Evolutionary conservation across 176 grass and related monocot species (phyloP).

Genomic region (Carex myosuroides): DNA sequence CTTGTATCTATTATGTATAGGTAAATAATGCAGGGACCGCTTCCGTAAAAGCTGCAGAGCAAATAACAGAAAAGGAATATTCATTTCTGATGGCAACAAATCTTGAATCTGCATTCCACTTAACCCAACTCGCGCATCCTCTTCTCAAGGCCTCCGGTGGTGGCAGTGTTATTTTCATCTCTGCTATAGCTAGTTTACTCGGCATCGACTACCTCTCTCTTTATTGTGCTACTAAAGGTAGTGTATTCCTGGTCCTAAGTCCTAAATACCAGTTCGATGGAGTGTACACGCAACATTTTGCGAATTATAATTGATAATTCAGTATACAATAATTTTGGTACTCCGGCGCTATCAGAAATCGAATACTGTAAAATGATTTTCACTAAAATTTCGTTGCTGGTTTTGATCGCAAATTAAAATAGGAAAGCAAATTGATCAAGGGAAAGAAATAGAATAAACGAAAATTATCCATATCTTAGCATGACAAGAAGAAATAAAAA

Average conservation of each 20-base stretch:
- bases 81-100: slow-evolving; percentile 31
- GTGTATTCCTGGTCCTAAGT: not conserved
- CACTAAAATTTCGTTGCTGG: not conserved
- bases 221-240: slow-evolving; percentile 32
- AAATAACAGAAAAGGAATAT: slow-evolving; percentile 28
- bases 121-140: slow-evolving; percentile 31
- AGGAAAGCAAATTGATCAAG: not conserved
- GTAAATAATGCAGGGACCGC: slow-evolving; percentile 31
- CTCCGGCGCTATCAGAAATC: not conserved
- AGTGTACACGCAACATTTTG: not conserved
- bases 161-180: slow-evolving; percentile 26
- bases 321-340: not conserved
- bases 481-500: not conserved
- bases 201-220: not conserved
- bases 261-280: not conserved
- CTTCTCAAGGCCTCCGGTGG: slow-evolving; percentile 20
- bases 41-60: not conserved
- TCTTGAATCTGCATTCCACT: slow-evolving; percentile 35
- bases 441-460: not conserved
- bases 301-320: not conserved
- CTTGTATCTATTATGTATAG: not conserved
- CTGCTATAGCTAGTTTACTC: slow-evolving; percentile 1
- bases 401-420: not conserved
- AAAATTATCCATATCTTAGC: not conserved
- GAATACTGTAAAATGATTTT: too few relatives aligned